phyloP scores from a whole-genome alignment of 176 grass and related monocot genomes.

The Rhynchospora tenuis region DNA sequence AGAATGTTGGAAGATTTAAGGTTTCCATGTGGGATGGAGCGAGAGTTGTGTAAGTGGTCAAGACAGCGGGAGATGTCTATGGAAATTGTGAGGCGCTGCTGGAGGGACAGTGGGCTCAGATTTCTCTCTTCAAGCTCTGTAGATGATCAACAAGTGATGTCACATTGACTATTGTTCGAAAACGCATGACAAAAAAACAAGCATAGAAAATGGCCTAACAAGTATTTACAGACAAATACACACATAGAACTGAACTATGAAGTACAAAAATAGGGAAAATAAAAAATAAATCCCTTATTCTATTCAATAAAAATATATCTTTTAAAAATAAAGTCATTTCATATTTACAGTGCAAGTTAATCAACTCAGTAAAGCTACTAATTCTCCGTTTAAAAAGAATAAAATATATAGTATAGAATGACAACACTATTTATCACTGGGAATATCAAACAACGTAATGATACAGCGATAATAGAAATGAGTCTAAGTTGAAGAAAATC shows the following conservation, averaged over 20 bases:
- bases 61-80: slow-evolving; percentile 51
- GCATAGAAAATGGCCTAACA: background rate
- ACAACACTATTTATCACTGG: background rate
- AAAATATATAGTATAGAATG: background rate
- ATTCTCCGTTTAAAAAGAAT: background rate
- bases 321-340: background rate
- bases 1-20: slow-evolving; percentile 77
- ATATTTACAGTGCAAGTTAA: background rate
- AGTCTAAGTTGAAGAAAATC: background rate
- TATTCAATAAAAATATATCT: background rate
- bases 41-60: slow-evolving; percentile 74
- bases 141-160: slow-evolving; percentile 18
- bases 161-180: background rate
- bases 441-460: background rate
- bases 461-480: background rate
- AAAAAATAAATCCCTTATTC: background rate
- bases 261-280: background rate
- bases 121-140: slow-evolving; percentile 59
- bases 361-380: background rate
- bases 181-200: background rate
- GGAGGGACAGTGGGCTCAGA: slow-evolving; percentile 41
- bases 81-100: slow-evolving; percentile 50
- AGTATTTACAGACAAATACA: background rate
- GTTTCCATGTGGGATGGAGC: slow-evolving; percentile 84
- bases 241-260: background rate